phyloP scores from a whole-genome alignment of 257 asterid genomes.

The Avicennia marina region DNA sequence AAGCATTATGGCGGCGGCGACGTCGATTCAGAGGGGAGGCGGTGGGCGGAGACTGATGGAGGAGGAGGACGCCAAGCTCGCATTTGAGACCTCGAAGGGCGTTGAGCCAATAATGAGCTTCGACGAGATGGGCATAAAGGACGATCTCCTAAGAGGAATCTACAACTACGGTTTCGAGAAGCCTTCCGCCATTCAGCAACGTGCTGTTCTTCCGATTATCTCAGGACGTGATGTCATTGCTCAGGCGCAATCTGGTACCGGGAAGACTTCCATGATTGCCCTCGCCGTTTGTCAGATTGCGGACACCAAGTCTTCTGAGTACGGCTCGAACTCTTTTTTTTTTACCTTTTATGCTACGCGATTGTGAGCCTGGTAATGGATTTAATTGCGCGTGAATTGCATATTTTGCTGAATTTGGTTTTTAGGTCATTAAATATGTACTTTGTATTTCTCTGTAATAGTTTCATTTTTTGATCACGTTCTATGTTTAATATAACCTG shows the following conservation, averaged over 20 bases:
- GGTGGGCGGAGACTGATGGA: conserved; percentile 37
- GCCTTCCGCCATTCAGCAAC: conserved; percentile 92
- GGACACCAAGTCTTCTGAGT: conserved; percentile 92
- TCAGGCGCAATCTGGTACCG: conserved; percentile 93
- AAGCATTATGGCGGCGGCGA: too few relatives aligned
- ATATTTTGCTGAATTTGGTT: too few relatives aligned
- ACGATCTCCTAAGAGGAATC: conserved; percentile 73
- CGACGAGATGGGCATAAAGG: conserved; percentile 88
- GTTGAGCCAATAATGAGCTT: conserved; percentile 79
- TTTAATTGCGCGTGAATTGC: too few relatives aligned
- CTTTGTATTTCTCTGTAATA: too few relatives aligned
- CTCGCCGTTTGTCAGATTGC: conserved; percentile 82
- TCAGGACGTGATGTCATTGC: conserved; percentile 90
- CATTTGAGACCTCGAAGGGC: conserved; percentile 78
- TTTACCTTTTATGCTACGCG: too few relatives aligned
- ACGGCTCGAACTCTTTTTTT: conserved; percentile 7
- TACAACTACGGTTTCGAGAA: conserved; percentile 84
- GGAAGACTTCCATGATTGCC: conserved; percentile 94
- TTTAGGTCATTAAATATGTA: too few relatives aligned
- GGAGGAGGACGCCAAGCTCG: conserved; percentile 57
- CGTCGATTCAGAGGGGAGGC: conserved; percentile 37
- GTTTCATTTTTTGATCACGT: too few relatives aligned
- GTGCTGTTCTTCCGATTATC: conserved; percentile 76
- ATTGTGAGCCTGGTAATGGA: too few relatives aligned
- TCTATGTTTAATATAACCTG: too few relatives aligned